Percentiles rank a stretch among this genome's conserved stretches.
Evolutionary conservation across 345 rosid genomes (phyloP).

Genomic region (Hypericum androsaemum): DNA sequence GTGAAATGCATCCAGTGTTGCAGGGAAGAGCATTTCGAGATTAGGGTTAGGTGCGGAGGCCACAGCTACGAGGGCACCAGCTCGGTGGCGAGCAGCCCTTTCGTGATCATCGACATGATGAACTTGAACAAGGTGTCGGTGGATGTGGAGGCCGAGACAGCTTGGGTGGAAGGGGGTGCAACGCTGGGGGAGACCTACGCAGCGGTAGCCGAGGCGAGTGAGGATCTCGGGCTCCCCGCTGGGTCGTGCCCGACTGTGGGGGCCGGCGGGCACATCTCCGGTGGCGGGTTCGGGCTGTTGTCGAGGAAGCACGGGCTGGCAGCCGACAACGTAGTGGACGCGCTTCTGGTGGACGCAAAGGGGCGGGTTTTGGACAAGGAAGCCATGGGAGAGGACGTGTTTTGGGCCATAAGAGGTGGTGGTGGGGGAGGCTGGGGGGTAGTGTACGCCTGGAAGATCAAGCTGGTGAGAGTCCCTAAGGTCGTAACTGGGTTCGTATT

Average conservation of each 20-base stretch:
- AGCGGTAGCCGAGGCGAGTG: slow-evolving; percentile 15
- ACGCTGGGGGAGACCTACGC: slow-evolving; percentile 20
- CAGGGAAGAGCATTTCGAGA: slow-evolving; percentile 4
- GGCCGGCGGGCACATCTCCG: slow-evolving; percentile 21
- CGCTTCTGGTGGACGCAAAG: slow-evolving; percentile 14
- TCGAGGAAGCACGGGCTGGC: slow-evolving; percentile 22
- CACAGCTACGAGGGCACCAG: slow-evolving; percentile 27
- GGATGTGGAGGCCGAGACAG: slow-evolving; percentile 6
- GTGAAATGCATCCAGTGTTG: slow-evolving; percentile 10
- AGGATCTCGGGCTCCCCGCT: slow-evolving; percentile 17
- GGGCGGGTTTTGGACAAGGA: slow-evolving; percentile 13
- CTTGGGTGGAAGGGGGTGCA: slow-evolving; percentile 22
- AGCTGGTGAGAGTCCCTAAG: slow-evolving; percentile 10
- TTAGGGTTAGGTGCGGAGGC: slow-evolving; percentile 20
- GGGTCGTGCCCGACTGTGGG: slow-evolving; percentile 26
- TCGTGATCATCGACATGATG: slow-evolving; percentile 20
- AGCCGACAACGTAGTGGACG: slow-evolving; percentile 21
- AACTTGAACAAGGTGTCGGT: slow-evolving; percentile 14
- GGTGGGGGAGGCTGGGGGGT: slow-evolving; percentile 21
- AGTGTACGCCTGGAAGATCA: slow-evolving; percentile 22
- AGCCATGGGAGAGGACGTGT: slow-evolving; percentile 23
- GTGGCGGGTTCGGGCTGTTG: slow-evolving; percentile 19
- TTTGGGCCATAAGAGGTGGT: slow-evolving; percentile 26
- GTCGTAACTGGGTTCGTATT: slow-evolving; percentile 13
- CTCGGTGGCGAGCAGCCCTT: background rate